Evolutionary conservation across 495 filamentous ascomycete genomes (phyloP), one percentile per base, ranked within the genome.

Genomic region (Trichoderma gamsii): DNA sequence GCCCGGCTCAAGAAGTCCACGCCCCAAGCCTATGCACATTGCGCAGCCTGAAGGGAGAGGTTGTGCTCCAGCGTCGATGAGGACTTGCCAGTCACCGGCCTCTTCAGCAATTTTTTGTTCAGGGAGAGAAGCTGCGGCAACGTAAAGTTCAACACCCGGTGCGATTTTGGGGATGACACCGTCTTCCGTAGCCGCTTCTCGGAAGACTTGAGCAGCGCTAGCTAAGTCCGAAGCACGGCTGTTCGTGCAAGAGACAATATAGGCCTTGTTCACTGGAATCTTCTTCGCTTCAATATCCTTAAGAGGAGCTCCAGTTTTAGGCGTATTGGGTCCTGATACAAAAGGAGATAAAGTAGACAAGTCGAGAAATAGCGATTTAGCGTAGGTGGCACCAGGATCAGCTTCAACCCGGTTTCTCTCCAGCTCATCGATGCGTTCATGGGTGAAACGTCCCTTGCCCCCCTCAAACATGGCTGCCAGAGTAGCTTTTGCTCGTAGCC

Each of bases 221-320:
- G 87, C 88, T 32, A 97, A 83, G 76, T 97, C 94, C 0, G 91
- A 93, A 13, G 88, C 86, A 35, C 95, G 83, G 4, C 85, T 88
- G 78, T 99, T 99, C 25, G 93, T 97, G 80, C 94, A 98, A 1
- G 89, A 93, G 11, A 98, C 88, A 0, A 99, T 82, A 76, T 97
- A 97, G 4, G 92, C 93, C 73, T 90, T 92, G 79, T 98, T 79
- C 44, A 98, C 78, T 56, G 83, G 83, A 76, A 98, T 93, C 68
- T 88, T 76, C 73, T 90, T 78, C 0, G 82, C 71, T 71, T 89
- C 88, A 5, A 99, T 83, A n/a, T 95, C 87, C 18, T 79, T 74
- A 0, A 97, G 81, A 3, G 95, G 92, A 0, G 88, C 97, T 0
- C 89, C 87, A 9, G 93, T 77, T 77, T 97, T 97, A 72, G 97